Percentiles rank a stretch among this genome's conserved stretches.
Conservation (phyloP, 495 filamentous ascomycete genomes). For the Xylaria sp. region DNA sequence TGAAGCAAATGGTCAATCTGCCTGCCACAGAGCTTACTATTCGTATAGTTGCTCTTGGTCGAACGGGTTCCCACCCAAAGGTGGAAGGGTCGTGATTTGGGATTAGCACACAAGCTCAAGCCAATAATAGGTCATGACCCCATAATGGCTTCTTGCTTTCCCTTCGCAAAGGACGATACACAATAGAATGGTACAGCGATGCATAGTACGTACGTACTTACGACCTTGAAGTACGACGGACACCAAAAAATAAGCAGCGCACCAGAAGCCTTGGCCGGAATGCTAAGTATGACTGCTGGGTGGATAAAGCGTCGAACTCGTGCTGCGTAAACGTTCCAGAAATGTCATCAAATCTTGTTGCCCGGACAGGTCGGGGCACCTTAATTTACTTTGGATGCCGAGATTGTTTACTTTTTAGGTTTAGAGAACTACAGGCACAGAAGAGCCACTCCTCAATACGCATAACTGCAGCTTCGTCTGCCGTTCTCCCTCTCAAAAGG, state of each 20-base stretch:
- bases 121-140: neutral
- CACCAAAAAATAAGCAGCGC: neutral
- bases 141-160: neutral
- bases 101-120: neutral
- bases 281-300: neutral
- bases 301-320: slow-evolving; percentile 2
- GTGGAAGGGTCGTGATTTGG: neutral
- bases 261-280: slow-evolving; percentile 8
- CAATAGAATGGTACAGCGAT: neutral
- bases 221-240: too few species aligned
- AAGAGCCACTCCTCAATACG: neutral
- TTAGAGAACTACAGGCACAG: slow-evolving; percentile 7
- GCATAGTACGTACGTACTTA: neutral
- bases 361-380: slow-evolving; percentile 30
- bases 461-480: neutral
- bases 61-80: neutral
- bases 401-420: slow-evolving; percentile 27
- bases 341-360: slow-evolving; percentile 37
- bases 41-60: neutral
- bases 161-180: neutral
- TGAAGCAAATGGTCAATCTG: neutral
- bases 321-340: slow-evolving; percentile 18
- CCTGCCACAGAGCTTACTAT: neutral
- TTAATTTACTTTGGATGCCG: slow-evolving; percentile 24
- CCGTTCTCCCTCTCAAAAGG: neutral